These are phyloP conservation scores for Taxillus chinensis DNA, from an alignment of 164 flowering plant species.

Conservation along the genomic window DNA sequence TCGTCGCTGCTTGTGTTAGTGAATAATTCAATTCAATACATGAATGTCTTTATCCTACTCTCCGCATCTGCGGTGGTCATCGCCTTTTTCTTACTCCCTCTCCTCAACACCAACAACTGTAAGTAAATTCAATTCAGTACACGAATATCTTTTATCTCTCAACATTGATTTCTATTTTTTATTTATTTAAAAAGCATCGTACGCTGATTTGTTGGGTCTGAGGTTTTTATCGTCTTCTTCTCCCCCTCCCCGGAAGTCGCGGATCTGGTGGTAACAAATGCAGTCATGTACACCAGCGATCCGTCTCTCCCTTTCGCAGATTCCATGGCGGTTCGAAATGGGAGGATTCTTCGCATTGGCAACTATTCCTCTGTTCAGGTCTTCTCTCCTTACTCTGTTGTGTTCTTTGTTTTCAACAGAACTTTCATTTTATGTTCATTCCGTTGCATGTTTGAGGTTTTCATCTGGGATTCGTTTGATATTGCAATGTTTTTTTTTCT, in stretches of 20 bases:
- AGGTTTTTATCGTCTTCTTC: background rate
- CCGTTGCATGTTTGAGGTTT: too few relatives aligned
- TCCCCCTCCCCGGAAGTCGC: background rate
- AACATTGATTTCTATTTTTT: background rate
- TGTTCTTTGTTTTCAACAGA: too few relatives aligned
- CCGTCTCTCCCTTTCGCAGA: slow-evolving; percentile 1
- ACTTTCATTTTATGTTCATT: too few relatives aligned
- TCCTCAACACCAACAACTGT: background rate
- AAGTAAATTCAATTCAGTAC: background rate
- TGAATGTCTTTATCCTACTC: background rate
- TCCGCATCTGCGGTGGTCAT: background rate
- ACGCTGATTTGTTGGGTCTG: background rate
- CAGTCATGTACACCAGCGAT: background rate
- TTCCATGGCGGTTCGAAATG: background rate
- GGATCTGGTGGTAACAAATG: slow-evolving; percentile 1
- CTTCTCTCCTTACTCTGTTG: background rate
- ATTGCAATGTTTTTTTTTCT: too few relatives aligned
- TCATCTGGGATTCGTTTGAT: too few relatives aligned
- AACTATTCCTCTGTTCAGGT: background rate
- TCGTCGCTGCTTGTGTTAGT: too few relatives aligned
- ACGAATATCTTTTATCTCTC: background rate
- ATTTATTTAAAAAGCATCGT: background rate
- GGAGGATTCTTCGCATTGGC: background rate
- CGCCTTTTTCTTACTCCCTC: background rate
- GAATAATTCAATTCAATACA: too few relatives aligned